These are phyloP conservation scores for Darksidea phi DNA, from an alignment of 495 filamentous ascomycete genomes.

Conservation along the genomic window DNA sequence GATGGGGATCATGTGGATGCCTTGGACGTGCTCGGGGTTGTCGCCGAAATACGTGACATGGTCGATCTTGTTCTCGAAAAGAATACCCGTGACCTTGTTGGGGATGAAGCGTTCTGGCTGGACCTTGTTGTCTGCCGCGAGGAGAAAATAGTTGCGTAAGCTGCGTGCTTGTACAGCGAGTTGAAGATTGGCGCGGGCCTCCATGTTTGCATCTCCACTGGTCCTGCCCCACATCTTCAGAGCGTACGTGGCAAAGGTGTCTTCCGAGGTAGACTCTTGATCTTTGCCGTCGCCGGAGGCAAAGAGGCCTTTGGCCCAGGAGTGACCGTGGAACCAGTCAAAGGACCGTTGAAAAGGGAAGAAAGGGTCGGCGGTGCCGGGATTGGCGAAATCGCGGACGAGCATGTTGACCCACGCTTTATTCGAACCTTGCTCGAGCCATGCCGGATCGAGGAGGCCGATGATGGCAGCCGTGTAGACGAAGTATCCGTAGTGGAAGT, in stretches of 20 bases:
- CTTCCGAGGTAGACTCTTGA: conserved; percentile 87
- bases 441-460: conserved; percentile 71
- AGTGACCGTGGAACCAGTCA: conserved; percentile 95
- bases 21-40: conserved; percentile 81
- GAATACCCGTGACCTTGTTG: conserved; percentile 87
- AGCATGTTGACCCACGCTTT: conserved; percentile 74
- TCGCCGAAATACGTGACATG: conserved; percentile 91
- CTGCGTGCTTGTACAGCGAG: conserved; percentile 69
- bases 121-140: conserved; percentile 65
- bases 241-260: conserved; percentile 76
- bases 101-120: conserved; percentile 74
- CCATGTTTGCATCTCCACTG: conserved; percentile 73
- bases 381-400: conserved; percentile 64
- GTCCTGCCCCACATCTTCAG: conserved; percentile 92
- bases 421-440: conserved; percentile 63
- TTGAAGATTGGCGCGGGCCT: conserved; percentile 83
- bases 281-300: conserved; percentile 90
- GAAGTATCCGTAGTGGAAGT: conserved; percentile 92
- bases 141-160: conserved; percentile 78
- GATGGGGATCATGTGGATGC: conserved; percentile 94
- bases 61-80: conserved; percentile 97
- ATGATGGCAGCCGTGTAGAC: conserved; percentile 86
- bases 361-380: conserved; percentile 63
- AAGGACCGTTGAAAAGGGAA: conserved; percentile 88
- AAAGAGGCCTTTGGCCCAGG: conserved; percentile 94